Evolutionary conservation across 257 asterid species (phyloP).

Genomic region (Rubia yunnanensis): DNA sequence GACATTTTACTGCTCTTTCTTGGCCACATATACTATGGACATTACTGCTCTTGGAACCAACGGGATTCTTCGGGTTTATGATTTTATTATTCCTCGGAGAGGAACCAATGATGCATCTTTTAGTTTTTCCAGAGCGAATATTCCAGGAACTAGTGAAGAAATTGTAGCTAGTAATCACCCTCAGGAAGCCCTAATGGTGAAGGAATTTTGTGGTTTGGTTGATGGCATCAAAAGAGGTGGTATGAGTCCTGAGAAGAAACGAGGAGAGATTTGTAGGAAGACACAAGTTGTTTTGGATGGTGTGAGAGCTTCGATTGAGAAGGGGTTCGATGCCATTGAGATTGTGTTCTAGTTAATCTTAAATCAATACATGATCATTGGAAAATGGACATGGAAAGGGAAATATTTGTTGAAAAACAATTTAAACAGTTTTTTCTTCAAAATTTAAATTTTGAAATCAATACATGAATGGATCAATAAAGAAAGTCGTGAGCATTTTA

Average conservation of each 20-base stretch:
- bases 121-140: constrained; percentile 37
- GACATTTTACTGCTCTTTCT: constrained; percentile 62
- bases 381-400: too few species aligned
- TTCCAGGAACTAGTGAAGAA: constrained; percentile 49
- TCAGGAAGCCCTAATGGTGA: constrained; percentile 68
- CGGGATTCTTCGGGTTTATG: constrained; percentile 45
- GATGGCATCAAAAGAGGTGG: constrained; percentile 28
- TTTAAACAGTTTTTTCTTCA: too few species aligned
- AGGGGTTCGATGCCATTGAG: constrained; percentile 43
- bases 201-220: constrained; percentile 50
- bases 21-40: constrained; percentile 59
- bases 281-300: constrained; percentile 68
- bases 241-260: constrained; percentile 45
- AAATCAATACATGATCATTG: too few species aligned
- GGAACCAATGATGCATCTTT: constrained; percentile 39
- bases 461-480: too few species aligned
- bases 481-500: too few species aligned
- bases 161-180: constrained; percentile 42
- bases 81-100: constrained; percentile 53
- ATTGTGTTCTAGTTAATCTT: constrained; percentile 11
- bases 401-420: too few species aligned
- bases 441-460: too few species aligned
- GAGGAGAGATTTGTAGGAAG: constrained; percentile 55
- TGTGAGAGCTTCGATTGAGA: constrained; percentile 55
- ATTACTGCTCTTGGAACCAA: constrained; percentile 41